phyloP scores from a whole-genome alignment of 495 filamentous ascomycete species.

The Pseudomonodictys pantanalensis region DNA sequence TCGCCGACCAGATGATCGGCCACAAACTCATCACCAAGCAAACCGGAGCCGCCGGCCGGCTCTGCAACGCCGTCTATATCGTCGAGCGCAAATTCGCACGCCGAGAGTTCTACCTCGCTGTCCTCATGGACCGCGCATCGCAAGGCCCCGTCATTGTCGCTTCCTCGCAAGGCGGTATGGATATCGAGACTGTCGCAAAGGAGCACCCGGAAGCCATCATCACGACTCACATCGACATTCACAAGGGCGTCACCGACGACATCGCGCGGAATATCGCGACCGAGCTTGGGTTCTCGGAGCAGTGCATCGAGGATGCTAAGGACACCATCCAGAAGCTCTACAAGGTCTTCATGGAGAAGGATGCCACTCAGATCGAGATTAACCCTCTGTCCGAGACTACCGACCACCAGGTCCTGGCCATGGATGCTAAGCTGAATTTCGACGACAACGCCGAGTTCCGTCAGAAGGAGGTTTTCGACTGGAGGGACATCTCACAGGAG shows the following conservation, averaged over 20 bases:
- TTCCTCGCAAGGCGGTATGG: conserved; percentile 97
- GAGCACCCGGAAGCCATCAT: conserved; percentile 94
- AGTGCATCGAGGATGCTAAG: conserved; percentile 91
- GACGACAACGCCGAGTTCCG: conserved; percentile 99
- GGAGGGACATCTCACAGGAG: conserved; percentile 92
- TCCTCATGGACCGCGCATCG: conserved; percentile 92
- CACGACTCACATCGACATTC: conserved; percentile 89
- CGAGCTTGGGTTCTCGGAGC: conserved; percentile 92
- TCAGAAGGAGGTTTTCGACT: conserved; percentile 91
- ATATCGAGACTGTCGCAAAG: conserved; percentile 97
- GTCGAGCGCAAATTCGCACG: conserved; percentile 99
- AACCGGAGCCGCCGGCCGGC: conserved; percentile 84
- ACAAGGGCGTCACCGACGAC: conserved; percentile 90
- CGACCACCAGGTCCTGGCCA: conserved; percentile 94
- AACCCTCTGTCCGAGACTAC: conserved; percentile 96
- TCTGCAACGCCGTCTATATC: conserved; percentile 96
- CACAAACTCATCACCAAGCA: conserved; percentile 99
- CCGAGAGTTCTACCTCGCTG: conserved; percentile 96
- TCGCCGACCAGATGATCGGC: conserved; percentile 98
- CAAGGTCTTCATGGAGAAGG: conserved; percentile 95
- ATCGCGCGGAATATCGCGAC: conserved; percentile 87
- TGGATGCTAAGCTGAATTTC: conserved; percentile 97
- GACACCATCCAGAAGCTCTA: conserved; percentile 97
- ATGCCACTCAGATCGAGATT: conserved; percentile 99
- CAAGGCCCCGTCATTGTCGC: conserved; percentile 95